A percentile compares a stretch with the other conserved stretches of the same genome.
These are phyloP conservation scores for Ogataea degrootiae DNA, from an alignment of 805 yeast species.

Conservation along the genomic window DNA sequence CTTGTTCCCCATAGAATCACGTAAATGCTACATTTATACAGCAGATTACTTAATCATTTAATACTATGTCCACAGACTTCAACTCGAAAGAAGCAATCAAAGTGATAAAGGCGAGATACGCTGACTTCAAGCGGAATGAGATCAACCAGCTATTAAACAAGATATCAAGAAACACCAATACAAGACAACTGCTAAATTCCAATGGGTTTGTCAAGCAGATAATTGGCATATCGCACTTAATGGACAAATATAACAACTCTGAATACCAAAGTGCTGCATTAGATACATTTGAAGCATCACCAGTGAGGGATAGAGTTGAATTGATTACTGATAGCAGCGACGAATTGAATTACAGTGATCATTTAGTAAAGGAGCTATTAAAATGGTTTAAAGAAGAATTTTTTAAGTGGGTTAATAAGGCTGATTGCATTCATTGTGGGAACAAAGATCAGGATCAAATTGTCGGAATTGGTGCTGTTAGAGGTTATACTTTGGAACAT, in stretches of 20 bases:
- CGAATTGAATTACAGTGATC: conserved; percentile 46
- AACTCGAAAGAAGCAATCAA: conserved; percentile 2
- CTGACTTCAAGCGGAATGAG: conserved; percentile 5
- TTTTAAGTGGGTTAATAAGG: conserved; percentile 79
- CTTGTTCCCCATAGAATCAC: too few species aligned
- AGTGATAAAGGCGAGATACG: conserved; percentile 7
- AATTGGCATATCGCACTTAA: conserved; percentile 7
- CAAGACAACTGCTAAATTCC: not conserved
- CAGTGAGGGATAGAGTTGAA: conserved; percentile 49
- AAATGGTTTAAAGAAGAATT: conserved; percentile 74
- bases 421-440: conserved; percentile 54
- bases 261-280: conserved; percentile 51
- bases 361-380: conserved; percentile 51
- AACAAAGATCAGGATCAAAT: conserved; percentile 37
- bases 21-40: too few species aligned
- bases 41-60: too few species aligned
- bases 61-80: not conserved
- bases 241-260: conserved; percentile 38
- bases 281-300: conserved; percentile 56
- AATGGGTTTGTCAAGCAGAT: conserved; percentile 12
- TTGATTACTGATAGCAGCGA: conserved; percentile 11
- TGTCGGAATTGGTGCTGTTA: conserved; percentile 30
- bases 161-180: conserved; percentile 1
- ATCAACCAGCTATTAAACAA: not conserved
- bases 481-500: conserved; percentile 43